Evolutionary conservation across 2,329 filamentous ascomycete species (phyloP).

Genomic region (Alternaria sp.): DNA sequence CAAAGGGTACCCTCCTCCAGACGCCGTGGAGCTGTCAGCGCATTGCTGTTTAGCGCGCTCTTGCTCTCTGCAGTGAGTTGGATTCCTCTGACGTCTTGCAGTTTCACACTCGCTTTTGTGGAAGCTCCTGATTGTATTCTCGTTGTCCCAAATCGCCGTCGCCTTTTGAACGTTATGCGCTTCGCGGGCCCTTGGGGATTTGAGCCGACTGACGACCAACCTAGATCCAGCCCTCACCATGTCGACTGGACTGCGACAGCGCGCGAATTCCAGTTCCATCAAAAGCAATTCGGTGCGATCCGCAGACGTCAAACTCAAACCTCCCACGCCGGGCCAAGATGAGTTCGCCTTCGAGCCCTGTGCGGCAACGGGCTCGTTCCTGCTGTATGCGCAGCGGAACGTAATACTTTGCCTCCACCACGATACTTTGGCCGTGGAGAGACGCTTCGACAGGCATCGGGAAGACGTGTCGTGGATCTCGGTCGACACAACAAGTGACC

Average conservation of each 20-base stretch:
- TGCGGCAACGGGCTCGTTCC: slow-evolving; percentile 87
- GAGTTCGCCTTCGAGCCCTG: slow-evolving; percentile 78
- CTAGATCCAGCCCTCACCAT: slow-evolving; percentile 49
- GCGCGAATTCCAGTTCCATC: slow-evolving; percentile 50
- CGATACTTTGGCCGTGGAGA: slow-evolving; percentile 88
- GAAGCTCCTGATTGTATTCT: slow-evolving; percentile 43
- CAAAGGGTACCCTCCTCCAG: slow-evolving; percentile 49
- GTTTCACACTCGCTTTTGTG: slow-evolving; percentile 38
- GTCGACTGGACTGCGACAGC: slow-evolving; percentile 56
- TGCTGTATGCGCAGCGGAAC: slow-evolving; percentile 85
- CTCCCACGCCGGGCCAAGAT: slow-evolving; percentile 56
- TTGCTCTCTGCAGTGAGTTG: slow-evolving; percentile 50
- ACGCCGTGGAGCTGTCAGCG: slow-evolving; percentile 49
- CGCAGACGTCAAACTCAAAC: slow-evolving; percentile 48
- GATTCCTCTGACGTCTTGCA: slow-evolving; percentile 44
- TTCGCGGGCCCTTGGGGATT: slow-evolving; percentile 33
- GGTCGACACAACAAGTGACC: slow-evolving; percentile 90
- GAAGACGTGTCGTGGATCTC: slow-evolving; percentile 85
- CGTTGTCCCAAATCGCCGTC: slow-evolving; percentile 40
- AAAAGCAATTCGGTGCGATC: slow-evolving; percentile 49
- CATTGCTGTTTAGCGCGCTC: slow-evolving; percentile 50
- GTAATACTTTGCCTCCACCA: slow-evolving; percentile 89
- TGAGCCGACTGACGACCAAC: slow-evolving; percentile 43
- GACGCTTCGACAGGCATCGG: slow-evolving; percentile 82
- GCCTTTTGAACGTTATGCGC: slow-evolving; percentile 42